Percentiles rank a stretch among this genome's conserved stretches.
Evolutionary conservation across 2,329 filamentous ascomycete genomes (phyloP).

Genomic region (Alternaria brassicicola): DNA sequence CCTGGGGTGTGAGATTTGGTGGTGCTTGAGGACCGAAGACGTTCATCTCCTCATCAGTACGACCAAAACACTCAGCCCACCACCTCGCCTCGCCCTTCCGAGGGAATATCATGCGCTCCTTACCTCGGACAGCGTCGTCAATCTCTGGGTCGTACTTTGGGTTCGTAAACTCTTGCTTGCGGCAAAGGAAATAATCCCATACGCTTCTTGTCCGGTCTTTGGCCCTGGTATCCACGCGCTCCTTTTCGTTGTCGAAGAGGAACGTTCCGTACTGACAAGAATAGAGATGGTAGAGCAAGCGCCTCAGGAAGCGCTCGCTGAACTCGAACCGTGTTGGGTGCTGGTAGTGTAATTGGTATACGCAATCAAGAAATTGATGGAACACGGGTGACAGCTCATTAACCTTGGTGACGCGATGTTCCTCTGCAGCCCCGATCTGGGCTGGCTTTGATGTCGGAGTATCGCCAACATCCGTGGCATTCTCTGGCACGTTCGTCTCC

Average conservation of each 20-base stretch:
- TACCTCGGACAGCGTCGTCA: conserved; percentile 79
- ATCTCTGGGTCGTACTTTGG: conserved; percentile 74
- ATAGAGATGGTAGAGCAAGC: conserved; percentile 90
- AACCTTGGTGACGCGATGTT: conserved; percentile 75
- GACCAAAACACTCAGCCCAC: conserved; percentile 90
- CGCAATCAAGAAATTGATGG: conserved; percentile 95
- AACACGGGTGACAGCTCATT: conserved; percentile 96
- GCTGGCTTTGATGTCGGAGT: conserved; percentile 40
- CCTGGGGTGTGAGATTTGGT: conserved; percentile 34
- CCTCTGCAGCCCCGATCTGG: conserved; percentile 54
- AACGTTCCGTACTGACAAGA: conserved; percentile 98
- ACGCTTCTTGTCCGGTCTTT: conserved; percentile 80
- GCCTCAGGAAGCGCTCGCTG: conserved; percentile 89
- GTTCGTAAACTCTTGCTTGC: conserved; percentile 82
- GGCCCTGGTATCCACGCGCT: conserved; percentile 73
- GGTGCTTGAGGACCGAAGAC: conserved; percentile 49
- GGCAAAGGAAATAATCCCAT: conserved; percentile 92
- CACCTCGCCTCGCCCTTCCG: conserved; percentile 79
- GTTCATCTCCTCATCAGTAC: conserved; percentile 93
- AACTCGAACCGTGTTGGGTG: conserved; percentile 91
- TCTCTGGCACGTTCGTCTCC: conserved; percentile 58
- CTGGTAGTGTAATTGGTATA: conserved; percentile 87
- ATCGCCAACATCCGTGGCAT: conserved; percentile 55
- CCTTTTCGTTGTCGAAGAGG: conserved; percentile 91
- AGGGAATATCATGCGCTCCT: conserved; percentile 85